Conservation (phyloP, 768 basidiomycete species). For the Cytidiella melzeri region DNA sequence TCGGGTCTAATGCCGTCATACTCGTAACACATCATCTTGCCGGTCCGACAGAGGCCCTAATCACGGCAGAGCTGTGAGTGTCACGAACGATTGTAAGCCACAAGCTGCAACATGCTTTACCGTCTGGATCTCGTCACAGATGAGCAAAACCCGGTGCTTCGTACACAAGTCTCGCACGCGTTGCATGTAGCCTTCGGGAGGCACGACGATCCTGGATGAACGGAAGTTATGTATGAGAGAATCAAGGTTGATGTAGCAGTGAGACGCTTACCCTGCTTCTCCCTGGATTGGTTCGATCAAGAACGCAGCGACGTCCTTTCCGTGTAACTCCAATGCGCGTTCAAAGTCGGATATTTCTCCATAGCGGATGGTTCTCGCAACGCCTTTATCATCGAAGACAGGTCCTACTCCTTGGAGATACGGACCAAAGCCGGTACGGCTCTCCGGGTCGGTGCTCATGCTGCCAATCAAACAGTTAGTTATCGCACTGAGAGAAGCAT, state of each 20-base stretch:
- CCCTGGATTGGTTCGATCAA: slow-evolving; percentile 98
- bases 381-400: slow-evolving; percentile 49
- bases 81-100: slow-evolving; percentile 5
- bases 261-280: slow-evolving; percentile 91
- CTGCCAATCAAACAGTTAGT: slow-evolving; percentile 30
- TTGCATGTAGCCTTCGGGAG: slow-evolving; percentile 79
- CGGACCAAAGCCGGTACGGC: slow-evolving; percentile 83
- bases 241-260: too few relatives aligned
- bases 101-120: slow-evolving; percentile 30
- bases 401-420: slow-evolving; percentile 86
- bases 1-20: slow-evolving; percentile 88
- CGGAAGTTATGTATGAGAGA: too few relatives aligned
- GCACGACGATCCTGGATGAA: slow-evolving; percentile 90
- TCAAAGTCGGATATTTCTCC: slow-evolving; percentile 80
- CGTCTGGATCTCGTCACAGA: slow-evolving; percentile 98
- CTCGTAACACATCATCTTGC: slow-evolving; percentile 88
- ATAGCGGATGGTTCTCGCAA: slow-evolving; percentile 63
- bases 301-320: slow-evolving; percentile 84
- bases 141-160: slow-evolving; percentile 89
- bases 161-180: slow-evolving; percentile 79
- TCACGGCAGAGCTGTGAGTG: not conserved
- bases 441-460: slow-evolving; percentile 94
- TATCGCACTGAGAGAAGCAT: not conserved
- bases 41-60: slow-evolving; percentile 89
- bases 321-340: slow-evolving; percentile 72